A percentile compares a stretch with the other conserved stretches of the same genome.
Evolutionary conservation across 352 stramenopile genomes (phyloP).

Genomic region (Globisporangium cederbergense): DNA sequence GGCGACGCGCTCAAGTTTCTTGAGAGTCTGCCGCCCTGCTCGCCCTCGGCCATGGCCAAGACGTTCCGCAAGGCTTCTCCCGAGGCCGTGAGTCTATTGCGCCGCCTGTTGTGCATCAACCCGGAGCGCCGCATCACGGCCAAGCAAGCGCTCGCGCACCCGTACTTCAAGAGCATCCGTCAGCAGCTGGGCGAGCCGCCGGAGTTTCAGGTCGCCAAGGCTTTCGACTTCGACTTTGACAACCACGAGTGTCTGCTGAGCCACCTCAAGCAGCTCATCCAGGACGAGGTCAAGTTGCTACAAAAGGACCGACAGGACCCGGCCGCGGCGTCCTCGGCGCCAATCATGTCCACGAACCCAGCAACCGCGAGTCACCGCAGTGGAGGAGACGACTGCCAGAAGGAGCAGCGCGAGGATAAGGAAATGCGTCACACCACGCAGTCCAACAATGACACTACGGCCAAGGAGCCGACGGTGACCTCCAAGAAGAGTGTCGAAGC

Average conservation of each 20-base stretch:
- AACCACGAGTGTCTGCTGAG: constrained; percentile 58
- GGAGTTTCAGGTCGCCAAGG: constrained; percentile 56
- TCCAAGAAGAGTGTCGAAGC: constrained; percentile 5
- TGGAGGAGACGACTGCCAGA: not conserved
- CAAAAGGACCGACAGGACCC: constrained; percentile 40
- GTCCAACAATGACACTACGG: constrained; percentile 4
- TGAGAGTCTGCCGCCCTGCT: constrained; percentile 66
- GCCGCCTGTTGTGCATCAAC: constrained; percentile 85
- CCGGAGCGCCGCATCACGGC: constrained; percentile 86
- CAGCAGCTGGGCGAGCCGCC: constrained; percentile 66
- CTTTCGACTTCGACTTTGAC: constrained; percentile 86
- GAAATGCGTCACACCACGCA: not conserved
- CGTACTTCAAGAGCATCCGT: constrained; percentile 86
- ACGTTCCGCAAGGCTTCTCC: constrained; percentile 62
- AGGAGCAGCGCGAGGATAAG: not conserved
- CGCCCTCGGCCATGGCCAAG: constrained; percentile 64
- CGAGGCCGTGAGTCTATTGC: constrained; percentile 65
- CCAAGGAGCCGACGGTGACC: not conserved
- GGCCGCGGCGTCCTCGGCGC: constrained; percentile 1
- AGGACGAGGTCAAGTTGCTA: constrained; percentile 69
- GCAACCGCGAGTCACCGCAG: not conserved
- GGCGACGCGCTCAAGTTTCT: constrained; percentile 77
- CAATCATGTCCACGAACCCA: constrained; percentile 16
- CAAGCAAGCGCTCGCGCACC: constrained; percentile 87
- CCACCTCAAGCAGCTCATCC: constrained; percentile 67